phyloP scores from a whole-genome alignment of 2,329 filamentous ascomycete genomes.

The Cladosporium phlei region DNA sequence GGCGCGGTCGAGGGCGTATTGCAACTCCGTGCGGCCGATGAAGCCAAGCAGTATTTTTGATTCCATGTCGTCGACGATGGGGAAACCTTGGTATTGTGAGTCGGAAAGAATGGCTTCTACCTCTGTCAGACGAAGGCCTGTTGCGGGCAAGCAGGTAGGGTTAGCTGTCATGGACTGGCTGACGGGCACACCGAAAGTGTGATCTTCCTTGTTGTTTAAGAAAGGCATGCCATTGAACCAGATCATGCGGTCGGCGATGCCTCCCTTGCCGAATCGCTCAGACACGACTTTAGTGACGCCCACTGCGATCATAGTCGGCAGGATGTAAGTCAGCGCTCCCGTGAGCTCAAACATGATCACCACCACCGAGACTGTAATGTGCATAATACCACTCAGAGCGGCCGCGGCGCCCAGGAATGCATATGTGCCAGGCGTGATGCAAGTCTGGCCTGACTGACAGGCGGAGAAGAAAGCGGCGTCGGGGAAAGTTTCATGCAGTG shows the following conservation, averaged over 20 bases:
- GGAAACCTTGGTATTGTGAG: conserved; percentile 87
- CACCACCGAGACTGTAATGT: conserved; percentile 91
- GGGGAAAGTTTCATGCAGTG: conserved; percentile 78
- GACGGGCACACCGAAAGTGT: conserved; percentile 91
- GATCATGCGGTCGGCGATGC: conserved; percentile 97
- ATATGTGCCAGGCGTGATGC: conserved; percentile 96
- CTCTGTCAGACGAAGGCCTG: conserved; percentile 68
- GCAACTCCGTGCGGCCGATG: conserved; percentile 85
- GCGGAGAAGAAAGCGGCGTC: conserved; percentile 78
- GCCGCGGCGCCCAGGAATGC: conserved; percentile 91
- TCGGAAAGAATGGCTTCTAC: conserved; percentile 71
- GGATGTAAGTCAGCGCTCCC: conserved; percentile 91
- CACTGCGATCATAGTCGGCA: conserved; percentile 98
- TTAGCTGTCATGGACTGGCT: conserved; percentile 75
- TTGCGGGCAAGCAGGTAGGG: conserved; percentile 67
- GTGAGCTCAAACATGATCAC: conserved; percentile 99
- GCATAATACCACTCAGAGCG: conserved; percentile 93
- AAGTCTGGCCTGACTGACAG: conserved; percentile 86
- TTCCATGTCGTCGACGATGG: conserved; percentile 71
- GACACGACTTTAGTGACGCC: conserved; percentile 92
- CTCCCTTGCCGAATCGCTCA: conserved; percentile 87
- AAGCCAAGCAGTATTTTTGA: conserved; percentile 78
- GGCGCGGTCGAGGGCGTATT: conserved; percentile 80
- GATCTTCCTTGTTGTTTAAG: conserved; percentile 94
- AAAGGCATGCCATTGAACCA: conserved; percentile 98